Base-by-base conservation (phyloP, 306 rosid species). In the Cicer pinnatifidum region DNA sequence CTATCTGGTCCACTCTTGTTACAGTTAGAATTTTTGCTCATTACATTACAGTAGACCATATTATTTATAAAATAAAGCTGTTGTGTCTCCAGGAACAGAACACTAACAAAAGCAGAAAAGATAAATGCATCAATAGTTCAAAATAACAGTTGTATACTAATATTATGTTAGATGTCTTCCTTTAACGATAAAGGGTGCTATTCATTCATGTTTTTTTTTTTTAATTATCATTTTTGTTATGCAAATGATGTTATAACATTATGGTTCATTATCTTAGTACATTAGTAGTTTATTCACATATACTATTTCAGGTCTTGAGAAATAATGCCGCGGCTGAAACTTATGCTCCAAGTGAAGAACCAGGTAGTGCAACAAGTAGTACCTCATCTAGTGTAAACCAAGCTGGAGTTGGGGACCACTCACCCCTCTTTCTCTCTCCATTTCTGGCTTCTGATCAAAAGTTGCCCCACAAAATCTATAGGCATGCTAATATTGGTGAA, bases 301-400 rank as follows among this genome's bases (percentile, higher is more conserved):
- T 28, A 17, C 67, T 75, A 69, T 78, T 82, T 56, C 88, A 86
- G 93, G 85, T 77, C 60, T 2, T 16, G 73, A 81, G 64, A 73
- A 80, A 70, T 47, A 75, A 52, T 41, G 80, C 45, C 0, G 78
- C 80, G 59, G 73, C 77, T 52, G 78, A 81, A 69, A 47, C 52
- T 28, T 38, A 44, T 67, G 65, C 75, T 17, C 88, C 74, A 64
- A 82, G 58, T 13, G 88, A 88, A 70, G 89, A 89, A 48, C 83
- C 23, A 35, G 81, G 50, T 7, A 78, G 78, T 72, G 48, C 79
- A 17, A 69, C 72, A 50, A 74, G 83, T 19, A 81, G 85, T 68
- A 82, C 87, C 52, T 81, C 92, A 7, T 87, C 95, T 11, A 50
- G 87, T 58, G 73, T 59, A 51, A 83, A 86, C 75, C 81, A 58